Conservation (phyloP, 805 yeast genomes). For the Ogataea haglerorum region DNA sequence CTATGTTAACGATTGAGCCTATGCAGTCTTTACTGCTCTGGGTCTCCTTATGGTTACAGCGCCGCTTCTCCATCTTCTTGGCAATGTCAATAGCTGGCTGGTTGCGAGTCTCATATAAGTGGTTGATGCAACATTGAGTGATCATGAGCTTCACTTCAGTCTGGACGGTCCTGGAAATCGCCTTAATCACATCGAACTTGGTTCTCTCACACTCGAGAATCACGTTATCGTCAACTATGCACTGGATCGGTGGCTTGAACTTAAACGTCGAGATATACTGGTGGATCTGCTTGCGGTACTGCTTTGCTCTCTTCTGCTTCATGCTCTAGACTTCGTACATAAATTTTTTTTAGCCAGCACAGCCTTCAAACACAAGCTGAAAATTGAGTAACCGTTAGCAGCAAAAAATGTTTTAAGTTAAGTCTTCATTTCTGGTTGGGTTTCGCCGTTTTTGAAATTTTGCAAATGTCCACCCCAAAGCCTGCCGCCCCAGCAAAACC, state of each 20-base stretch:
- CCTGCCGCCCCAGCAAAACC: conserved; percentile 9
- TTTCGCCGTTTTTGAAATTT: neutral
- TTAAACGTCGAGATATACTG: conserved; percentile 82
- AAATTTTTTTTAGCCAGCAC: conserved; percentile 8
- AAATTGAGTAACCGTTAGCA: neutral
- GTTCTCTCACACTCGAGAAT: conserved; percentile 62
- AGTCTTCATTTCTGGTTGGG: conserved; percentile 4
- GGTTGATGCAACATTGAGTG: conserved; percentile 93
- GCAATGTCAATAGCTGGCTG: conserved; percentile 79
- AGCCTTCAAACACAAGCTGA: conserved; percentile 1
- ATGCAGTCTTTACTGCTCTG: conserved; percentile 73
- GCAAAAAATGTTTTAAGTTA: conserved; percentile 8
- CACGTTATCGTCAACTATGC: conserved; percentile 77
- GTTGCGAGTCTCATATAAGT: conserved; percentile 66
- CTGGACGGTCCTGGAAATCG: conserved; percentile 76
- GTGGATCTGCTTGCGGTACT: conserved; percentile 89
- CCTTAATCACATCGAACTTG: conserved; percentile 77
- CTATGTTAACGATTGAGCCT: conserved; percentile 59
- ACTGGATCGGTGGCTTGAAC: conserved; percentile 92
- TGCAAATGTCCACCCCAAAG: conserved; percentile 7
- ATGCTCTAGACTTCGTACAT: conserved; percentile 38
- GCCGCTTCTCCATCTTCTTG: conserved; percentile 82
- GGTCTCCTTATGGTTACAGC: conserved; percentile 70
- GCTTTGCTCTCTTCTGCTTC: conserved; percentile 96
- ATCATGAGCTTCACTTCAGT: conserved; percentile 86